Conservation (phyloP, 2,329 filamentous ascomycete species). For the Aspergillus pseudoglaucus region DNA sequence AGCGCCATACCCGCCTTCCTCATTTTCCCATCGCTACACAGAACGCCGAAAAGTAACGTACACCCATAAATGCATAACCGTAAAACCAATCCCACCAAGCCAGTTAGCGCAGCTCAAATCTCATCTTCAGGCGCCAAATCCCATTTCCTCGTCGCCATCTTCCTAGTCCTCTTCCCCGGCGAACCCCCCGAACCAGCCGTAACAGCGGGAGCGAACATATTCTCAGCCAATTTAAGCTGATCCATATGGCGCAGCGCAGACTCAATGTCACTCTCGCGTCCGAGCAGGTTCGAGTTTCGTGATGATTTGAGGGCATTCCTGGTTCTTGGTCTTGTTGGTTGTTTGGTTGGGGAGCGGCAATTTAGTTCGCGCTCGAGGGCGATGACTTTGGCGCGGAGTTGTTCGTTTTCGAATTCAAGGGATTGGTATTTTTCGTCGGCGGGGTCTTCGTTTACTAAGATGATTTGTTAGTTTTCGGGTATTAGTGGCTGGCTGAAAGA, state of each 20-base stretch:
- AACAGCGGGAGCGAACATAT: slow-evolving; percentile 24
- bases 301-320: slow-evolving; percentile 24
- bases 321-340: slow-evolving; percentile 23
- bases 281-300: slow-evolving; percentile 23
- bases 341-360: slow-evolving; percentile 57
- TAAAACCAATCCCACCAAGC: not conserved
- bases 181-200: slow-evolving; percentile 8
- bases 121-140: slow-evolving; percentile 41
- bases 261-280: slow-evolving; percentile 36
- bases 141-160: slow-evolving; percentile 43
- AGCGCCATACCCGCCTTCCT: too few relatives aligned
- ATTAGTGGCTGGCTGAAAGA: too few relatives aligned
- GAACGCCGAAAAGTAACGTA: too few relatives aligned
- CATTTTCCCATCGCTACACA: too few relatives aligned
- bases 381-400: slow-evolving; percentile 58
- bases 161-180: slow-evolving; percentile 36
- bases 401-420: slow-evolving; percentile 64
- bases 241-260: slow-evolving; percentile 34
- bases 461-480: slow-evolving; percentile 12
- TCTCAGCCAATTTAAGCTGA: slow-evolving; percentile 32
- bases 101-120: slow-evolving; percentile 10
- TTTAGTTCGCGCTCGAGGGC: slow-evolving; percentile 61
- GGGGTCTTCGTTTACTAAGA: slow-evolving; percentile 42
- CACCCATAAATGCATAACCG: too few relatives aligned
- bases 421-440: slow-evolving; percentile 57